Conservation (phyloP, 1,284 basidiomycete species). For the Papiliotrema fonsecae region DNA sequence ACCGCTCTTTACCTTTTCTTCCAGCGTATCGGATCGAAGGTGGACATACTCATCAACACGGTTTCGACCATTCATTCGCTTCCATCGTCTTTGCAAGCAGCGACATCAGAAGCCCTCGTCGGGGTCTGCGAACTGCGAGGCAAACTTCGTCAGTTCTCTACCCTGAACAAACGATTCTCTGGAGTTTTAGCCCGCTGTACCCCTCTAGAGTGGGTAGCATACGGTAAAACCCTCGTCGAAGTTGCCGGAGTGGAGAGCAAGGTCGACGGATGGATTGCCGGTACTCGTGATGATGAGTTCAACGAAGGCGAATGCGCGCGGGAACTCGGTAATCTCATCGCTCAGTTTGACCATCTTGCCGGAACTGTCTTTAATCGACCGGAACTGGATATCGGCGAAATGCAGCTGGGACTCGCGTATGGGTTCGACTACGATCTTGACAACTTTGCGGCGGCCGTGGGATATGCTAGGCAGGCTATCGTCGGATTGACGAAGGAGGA, state of each 20-base stretch:
- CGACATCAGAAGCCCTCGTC: slow-evolving; percentile 73
- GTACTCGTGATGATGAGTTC: slow-evolving; percentile 80
- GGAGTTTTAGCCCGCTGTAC: slow-evolving; percentile 72
- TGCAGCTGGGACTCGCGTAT: slow-evolving; percentile 74
- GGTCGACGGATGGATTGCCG: slow-evolving; percentile 83
- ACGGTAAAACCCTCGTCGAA: slow-evolving; percentile 78
- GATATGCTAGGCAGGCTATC: slow-evolving; percentile 80
- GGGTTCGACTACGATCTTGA: slow-evolving; percentile 85
- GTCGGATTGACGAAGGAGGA: slow-evolving; percentile 66
- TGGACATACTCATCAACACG: slow-evolving; percentile 74
- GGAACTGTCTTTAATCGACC: slow-evolving; percentile 76
- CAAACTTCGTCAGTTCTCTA: slow-evolving; percentile 70
- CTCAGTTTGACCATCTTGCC: slow-evolving; percentile 83
- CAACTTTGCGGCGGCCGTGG: slow-evolving; percentile 82
- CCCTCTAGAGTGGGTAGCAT: slow-evolving; percentile 73
- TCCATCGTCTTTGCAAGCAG: slow-evolving; percentile 72
- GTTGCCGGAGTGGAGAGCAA: slow-evolving; percentile 82
- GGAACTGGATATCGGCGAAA: slow-evolving; percentile 79
- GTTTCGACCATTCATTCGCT: slow-evolving; percentile 75
- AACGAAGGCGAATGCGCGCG: slow-evolving; percentile 84
- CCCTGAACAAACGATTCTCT: slow-evolving; percentile 79
- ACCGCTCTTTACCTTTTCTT: slow-evolving; percentile 86
- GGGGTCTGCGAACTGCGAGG: slow-evolving; percentile 87
- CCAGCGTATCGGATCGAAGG: slow-evolving; percentile 74
- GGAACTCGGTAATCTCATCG: slow-evolving; percentile 79